Evolutionary conservation across 2,329 filamentous ascomycete species (phyloP), one percentile per base, ranked within the genome.

Genomic region (Scleromitrula shiraiana): DNA sequence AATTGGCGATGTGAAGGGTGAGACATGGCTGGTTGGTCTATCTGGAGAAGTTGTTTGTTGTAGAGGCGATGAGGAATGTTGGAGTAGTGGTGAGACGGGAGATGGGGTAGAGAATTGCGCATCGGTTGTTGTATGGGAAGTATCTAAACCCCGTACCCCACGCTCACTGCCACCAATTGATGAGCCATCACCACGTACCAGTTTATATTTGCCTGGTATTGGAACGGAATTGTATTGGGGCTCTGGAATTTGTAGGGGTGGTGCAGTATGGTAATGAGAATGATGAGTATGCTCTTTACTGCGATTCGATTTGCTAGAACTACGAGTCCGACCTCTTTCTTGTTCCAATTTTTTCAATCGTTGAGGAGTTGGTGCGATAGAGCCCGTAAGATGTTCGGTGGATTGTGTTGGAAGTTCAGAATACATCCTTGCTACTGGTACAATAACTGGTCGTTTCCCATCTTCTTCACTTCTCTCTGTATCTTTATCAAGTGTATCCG

Each of bases 201-300:
- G 44, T 14, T 44, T 29, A 40, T 65, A 65, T 4, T 58, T 58
- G 4, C 56, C 56, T 17, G 63, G 62, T 36, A 64, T 64, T 2
- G 61, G 62, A 7, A 63, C 61, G 23, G 45, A 55, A 49, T 59
- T 55, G 45, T 65, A 65, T 23, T 54, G 50, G 10, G 55, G 58
- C 26, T 62, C 61, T 50, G 54, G 50, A 14, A 46, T 52, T 5
- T 37, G 19, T 17, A 26, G 12, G 27, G 41, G 30, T 20, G 41
- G 41, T 20, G 22, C 15, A 19, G 7, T 17, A 22, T 39, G 55
- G 8, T 57, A 50, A 24, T 41, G 49, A 19, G 37, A 15, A 22
- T 30, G 47, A 29, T n/a, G 20, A 26, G 9, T 27, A n/a, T 9
- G 10, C 5, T 36, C 8, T 44, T 36, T 32, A n/a, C n/a, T 37